Conservation (phyloP, 2,329 filamentous ascomycete genomes). For the Cordyceps farinosa region DNA sequence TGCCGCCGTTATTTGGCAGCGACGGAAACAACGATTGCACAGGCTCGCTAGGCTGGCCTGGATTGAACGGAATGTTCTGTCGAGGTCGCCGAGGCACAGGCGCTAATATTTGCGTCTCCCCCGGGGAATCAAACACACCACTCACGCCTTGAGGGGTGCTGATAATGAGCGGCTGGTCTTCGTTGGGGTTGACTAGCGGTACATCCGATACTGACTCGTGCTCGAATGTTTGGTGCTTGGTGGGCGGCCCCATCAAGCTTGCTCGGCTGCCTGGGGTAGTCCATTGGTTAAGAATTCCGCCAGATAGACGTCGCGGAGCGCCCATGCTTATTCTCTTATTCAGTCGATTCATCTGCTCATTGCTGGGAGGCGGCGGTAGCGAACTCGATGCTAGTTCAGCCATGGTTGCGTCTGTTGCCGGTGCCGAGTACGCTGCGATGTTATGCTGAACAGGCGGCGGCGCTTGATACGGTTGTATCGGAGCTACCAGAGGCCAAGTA, state of each 20-base stretch:
- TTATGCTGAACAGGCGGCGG: not conserved
- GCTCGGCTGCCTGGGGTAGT: conserved; percentile 37
- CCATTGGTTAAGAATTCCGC: conserved; percentile 39
- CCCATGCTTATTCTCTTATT: conserved; percentile 37
- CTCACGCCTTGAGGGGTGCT: conserved; percentile 55
- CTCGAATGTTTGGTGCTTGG: conserved; percentile 8
- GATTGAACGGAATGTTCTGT: conserved; percentile 21
- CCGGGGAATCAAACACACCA: conserved; percentile 49
- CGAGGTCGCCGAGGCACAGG: conserved; percentile 52
- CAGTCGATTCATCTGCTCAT: conserved; percentile 38
- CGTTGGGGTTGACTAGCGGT: conserved; percentile 21
- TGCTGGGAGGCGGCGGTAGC: conserved; percentile 37
- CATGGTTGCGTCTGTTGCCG: conserved; percentile 3
- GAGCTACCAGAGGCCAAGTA: conserved; percentile 46
- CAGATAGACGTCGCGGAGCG: conserved; percentile 41
- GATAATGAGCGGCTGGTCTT: conserved; percentile 57
- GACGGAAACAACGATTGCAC: conserved; percentile 17
- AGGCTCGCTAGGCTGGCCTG: conserved; percentile 21
- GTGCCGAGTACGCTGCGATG: conserved; percentile 11
- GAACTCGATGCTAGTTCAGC: not conserved
- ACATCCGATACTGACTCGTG: not conserved
- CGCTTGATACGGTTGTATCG: conserved; percentile 18
- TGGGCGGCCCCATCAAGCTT: conserved; percentile 21
- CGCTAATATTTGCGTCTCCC: conserved; percentile 47
- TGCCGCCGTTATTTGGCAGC: not conserved